Evolutionary conservation across 1,284 basidiomycete species (phyloP), one percentile per base, ranked within the genome.

Genomic region (Trametes polyzona): DNA sequence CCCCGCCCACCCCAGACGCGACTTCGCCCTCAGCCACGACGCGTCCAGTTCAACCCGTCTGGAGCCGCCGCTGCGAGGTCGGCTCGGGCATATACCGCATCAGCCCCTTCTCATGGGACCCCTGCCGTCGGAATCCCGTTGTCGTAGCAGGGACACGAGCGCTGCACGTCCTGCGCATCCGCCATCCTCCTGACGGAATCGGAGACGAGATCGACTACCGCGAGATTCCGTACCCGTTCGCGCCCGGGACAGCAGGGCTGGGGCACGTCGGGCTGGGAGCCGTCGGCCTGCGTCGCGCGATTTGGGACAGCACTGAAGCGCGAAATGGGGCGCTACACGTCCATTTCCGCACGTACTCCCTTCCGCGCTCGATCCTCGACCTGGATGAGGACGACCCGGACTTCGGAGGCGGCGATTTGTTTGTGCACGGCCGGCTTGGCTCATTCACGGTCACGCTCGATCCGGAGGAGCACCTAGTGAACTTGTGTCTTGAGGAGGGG

Each of bases 71-170:
- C 41, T 59, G 58, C 52, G 61, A 59, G 50, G 56, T 59, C 55
- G 61, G 61, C 47, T 52, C 58, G 27, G 61, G 61, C 58, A 63
- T 63, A 44, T 63, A 63, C 42, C 61, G 58, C 55, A 59, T 63
- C 35, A 55, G 52, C 55, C 57, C 58, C 14, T 55, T 52, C 55
- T 44, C 61, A n/a, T 58, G 55, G 55, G 37, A 43, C 50, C 29
- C 40, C 16, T 46, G 24, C 19, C 33, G 30, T 4, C 30, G 37
- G 14, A 49, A 55, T 44, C 60, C 61, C 32, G 42, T 59, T 50
- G 55, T 59, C 47, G 47, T 59, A 37, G 41, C 52, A 2, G 58
- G 58, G 35, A 55, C 58, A 7, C 49, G 35, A 32, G 61, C 57
- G 2, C 44, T 62, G 42, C 61, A 62, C 57, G 49, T 62, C 55